Base-by-base conservation (phyloP, 2,329 filamentous ascomycete species). In the Drechslerella coelobrocha region DNA sequence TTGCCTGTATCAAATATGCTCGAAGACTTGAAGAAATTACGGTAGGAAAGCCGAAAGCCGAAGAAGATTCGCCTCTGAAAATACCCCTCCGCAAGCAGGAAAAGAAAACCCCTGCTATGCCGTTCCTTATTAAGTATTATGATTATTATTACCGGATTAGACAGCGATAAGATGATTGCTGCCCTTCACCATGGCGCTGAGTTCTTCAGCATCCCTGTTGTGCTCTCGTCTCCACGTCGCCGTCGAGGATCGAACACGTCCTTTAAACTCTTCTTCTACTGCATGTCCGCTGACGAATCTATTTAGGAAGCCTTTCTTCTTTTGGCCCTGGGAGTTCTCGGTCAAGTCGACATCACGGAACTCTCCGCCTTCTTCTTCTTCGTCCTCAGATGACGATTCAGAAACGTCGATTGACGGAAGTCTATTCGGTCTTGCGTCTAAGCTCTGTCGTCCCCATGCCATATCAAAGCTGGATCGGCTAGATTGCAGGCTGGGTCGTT, bases 341-440 rank as follows among this genome's bases (percentile, higher is more conserved):
- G 88, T 86, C 48, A 97, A 81, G 2, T 91, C 91, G 7, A 97
- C 90, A 56, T 97, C 93, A 78, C 97, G 93, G 75, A 97, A 97
- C 12, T 82, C 83, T 76, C 95, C n/a, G n/a, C n/a, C 90, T 75
- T 94, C 91, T 43, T 86, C 84, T 27, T 87, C 53, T 17, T 73
- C 73, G 12, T 89, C n/a, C 86, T 83, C 26, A 85, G 54, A 82
- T 83, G 62, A 82, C 83, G 72, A 85, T 82, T 72, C 55, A 37
- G 71, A 62, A 63, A 83, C 82, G 57, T 88, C 78, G 6, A 86
- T 83, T 71, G 88, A 83, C 17, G 87, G 85, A 45, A 86, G 81
- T 65, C 88, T 84, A 62, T 84, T 82, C 77, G 85, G 84, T 50
- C 87, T 84, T 5, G 90, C 91, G 78, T 97, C 92, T 73, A 96